Base-by-base conservation (phyloP, 106 monocot species). In the Phalaenopsis equestris region DNA sequence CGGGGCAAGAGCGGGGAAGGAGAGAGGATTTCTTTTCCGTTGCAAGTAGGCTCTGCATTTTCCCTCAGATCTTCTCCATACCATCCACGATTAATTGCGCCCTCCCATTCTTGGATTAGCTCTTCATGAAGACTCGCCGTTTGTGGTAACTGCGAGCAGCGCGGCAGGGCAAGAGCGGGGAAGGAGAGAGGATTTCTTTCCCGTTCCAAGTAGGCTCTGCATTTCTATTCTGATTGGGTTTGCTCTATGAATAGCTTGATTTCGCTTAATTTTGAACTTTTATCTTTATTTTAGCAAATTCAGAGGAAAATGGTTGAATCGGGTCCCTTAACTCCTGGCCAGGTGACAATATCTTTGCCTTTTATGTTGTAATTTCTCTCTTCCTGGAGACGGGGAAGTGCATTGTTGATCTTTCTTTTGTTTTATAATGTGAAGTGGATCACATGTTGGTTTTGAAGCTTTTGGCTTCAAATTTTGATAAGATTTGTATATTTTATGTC, bases 251-350 rank as follows among this genome's bases (percentile, higher is more conserved):
- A 70, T 70, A 4, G 37, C 39, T 39, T 14, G 30, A 14, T 70
- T 39, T 70, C 38, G 11, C 38, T 39, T 37, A 1, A 37, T 37
- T 30, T 70, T 70, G 70, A 39, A 3, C 39, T 70, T 36, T 70
- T 38, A 64, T 23, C 64, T 61, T 70, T 39, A 6, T 70, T 36
- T 70, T 3, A 70, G 70, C 38, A 10, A 39, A 70, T 12, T 70
- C 70, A 38, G 70, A 70, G 38, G 70, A 70, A 36, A 39, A 70
- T 70, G 70, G 70, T 70, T 14, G 70, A 70, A 70, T 70, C 70
- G 30, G 70, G 70, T 39, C 70, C 70, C 70, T 70, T 70, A 39
- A 70, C 37, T 36, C 70, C 70, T 10, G 70, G 70, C 23, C 70
- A 70, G 70, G 70, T 70, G 36, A 70, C 21, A 14, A 70, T 70